Evolutionary conservation across 2,329 filamentous ascomycete genomes (phyloP), one percentile per base, ranked within the genome.

Genomic region (Periconia digitata): DNA sequence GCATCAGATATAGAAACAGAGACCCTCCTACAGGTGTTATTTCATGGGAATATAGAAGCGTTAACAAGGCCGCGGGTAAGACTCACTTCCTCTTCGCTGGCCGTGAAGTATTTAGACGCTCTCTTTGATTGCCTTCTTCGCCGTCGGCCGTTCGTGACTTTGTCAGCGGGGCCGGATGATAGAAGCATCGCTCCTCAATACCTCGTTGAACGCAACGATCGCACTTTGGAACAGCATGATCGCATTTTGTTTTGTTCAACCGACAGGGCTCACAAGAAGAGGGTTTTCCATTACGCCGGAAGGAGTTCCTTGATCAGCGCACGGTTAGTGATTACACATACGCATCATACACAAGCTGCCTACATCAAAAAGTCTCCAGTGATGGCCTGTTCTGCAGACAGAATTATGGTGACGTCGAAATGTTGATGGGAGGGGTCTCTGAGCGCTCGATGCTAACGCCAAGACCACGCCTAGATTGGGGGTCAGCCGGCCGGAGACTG

Each of bases 91-190:
- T 54, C 42, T 67, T 68, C 5, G 50, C 21, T 2, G 60, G 55
- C 18, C 56, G 53, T 12, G 54, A 49, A 42, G n/a, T n/a, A n/a
- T 51, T 56, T 40, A 52, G 40, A 13, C n/a, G 10, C 7, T 46
- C 49, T 41, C 42, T 48, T 39, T 23, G 15, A 7, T 21, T 24
- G 23, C 49, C 49, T 49, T 49, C 43, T 23, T 54, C 55, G 37
- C 51, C 50, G 15, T 46, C 41, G 22, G 38, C 38, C 12, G 50
- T 55, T 17, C 59, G 60, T 16, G 46, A 53, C 34, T 62, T 69
- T n/a, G 65, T 70, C 16, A 70, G 54, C 22, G 67, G 67, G 12
- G 67, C 65, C 20, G 67, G 66, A 49, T 69, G 66, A 46, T 70
- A 69, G 50, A 66, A 67, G 42, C 67, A 70, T 13, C 58, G 53